A percentile compares a stretch with the other conserved stretches of the same genome.
Evolutionary conservation across 805 yeast species (phyloP).

Genomic region (Cyberlindnera subsufficiens): DNA sequence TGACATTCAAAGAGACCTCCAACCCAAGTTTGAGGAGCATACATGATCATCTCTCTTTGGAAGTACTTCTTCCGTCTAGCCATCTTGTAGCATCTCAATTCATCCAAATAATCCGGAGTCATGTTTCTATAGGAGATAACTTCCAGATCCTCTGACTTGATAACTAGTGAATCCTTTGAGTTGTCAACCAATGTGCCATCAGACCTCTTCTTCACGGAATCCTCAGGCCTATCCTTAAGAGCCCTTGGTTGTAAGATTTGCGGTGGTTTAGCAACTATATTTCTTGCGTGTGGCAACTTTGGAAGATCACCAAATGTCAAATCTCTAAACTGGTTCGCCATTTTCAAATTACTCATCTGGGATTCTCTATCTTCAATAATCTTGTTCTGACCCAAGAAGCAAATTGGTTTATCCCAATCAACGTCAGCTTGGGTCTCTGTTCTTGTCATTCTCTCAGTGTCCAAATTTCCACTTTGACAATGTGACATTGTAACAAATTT

Average conservation of each 20-base stretch:
- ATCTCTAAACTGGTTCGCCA: conserved; percentile 1
- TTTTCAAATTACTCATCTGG: neutral
- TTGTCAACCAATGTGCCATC: conserved; percentile 1
- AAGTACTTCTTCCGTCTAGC: conserved; percentile 55
- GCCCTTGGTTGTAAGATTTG: conserved; percentile 1
- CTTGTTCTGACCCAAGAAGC: conserved; percentile 28
- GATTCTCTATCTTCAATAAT: neutral
- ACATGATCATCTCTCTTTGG: conserved; percentile 36
- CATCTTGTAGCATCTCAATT: conserved; percentile 45
- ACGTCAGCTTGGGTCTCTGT: conserved; percentile 33
- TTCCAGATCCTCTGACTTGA: conserved; percentile 10
- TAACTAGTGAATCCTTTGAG: neutral
- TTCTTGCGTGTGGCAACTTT: conserved; percentile 8
- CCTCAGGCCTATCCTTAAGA: conserved; percentile 5
- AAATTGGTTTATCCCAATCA: conserved; percentile 44
- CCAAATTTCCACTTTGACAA: conserved; percentile 45
- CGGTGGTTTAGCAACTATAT: neutral
- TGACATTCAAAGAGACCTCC: conserved; percentile 60
- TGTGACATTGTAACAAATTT: conserved; percentile 43
- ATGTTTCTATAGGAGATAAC: conserved; percentile 9
- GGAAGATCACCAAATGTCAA: conserved; percentile 3
- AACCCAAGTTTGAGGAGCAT: conserved; percentile 51
- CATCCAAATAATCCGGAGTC: conserved; percentile 12
- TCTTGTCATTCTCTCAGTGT: conserved; percentile 34
- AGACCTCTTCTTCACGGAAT: conserved; percentile 8